A percentile compares a stretch with the other conserved stretches of the same genome.
These are phyloP conservation scores for Parsonsia alboflavescens DNA, from an alignment of 257 asterid genomes.

Conservation along the genomic window DNA sequence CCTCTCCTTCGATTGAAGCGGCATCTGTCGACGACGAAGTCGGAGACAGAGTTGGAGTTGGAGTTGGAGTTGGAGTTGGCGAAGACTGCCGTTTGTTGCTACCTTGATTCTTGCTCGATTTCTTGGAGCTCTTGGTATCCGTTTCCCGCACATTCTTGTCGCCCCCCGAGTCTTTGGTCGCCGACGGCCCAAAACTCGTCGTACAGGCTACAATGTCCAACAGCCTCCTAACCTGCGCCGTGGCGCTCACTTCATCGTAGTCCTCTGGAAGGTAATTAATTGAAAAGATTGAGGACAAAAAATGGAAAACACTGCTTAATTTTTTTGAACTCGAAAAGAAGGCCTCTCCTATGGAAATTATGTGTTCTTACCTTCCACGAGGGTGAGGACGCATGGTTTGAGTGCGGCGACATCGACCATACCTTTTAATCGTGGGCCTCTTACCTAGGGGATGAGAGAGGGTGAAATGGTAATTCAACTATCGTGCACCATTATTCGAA, in stretches of 20 bases:
- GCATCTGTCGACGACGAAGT: conserved; percentile 26
- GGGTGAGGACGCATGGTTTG: conserved; percentile 78
- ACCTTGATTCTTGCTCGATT: conserved; percentile 48
- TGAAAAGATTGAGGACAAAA: conserved; percentile 24
- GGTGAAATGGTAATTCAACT: conserved; percentile 5
- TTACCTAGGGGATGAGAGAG: conserved; percentile 29
- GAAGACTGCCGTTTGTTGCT: conserved; percentile 35
- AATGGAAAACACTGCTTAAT: no score
- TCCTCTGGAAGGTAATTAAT: conserved; percentile 52
- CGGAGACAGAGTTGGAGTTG: conserved; percentile 17
- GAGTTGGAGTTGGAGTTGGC: conserved; percentile 48
- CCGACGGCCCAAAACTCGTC: conserved; percentile 82
- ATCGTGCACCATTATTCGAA: background rate
- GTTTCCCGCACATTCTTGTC: conserved; percentile 44
- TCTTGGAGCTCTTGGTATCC: conserved; percentile 52
- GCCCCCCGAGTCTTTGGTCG: conserved; percentile 28
- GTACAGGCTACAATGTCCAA: conserved; percentile 83
- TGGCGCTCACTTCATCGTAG: conserved; percentile 73
- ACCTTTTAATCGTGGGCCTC: conserved; percentile 88
- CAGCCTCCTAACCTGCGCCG: conserved; percentile 82
- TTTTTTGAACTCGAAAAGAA: no score
- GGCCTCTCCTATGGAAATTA: no score
- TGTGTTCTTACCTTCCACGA: conserved; percentile 88
- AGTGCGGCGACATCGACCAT: conserved; percentile 91
- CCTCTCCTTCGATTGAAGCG: conserved; percentile 54